Evolutionary conservation across 2,329 filamentous ascomycete species (phyloP).

Genomic region (Claviceps fusiformis): DNA sequence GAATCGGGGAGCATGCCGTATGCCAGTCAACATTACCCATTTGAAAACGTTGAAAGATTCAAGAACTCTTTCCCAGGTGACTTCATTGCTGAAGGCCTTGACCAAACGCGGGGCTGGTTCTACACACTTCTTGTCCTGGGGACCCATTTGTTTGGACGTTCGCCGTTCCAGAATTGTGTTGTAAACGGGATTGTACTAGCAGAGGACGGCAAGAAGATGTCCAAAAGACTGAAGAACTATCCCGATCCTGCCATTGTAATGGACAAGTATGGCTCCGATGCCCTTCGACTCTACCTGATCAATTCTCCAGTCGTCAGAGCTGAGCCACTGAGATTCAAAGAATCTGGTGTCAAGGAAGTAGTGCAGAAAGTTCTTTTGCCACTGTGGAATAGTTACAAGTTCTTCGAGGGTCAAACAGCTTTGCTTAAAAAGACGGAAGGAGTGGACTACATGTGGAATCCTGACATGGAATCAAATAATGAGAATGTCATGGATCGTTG

Average conservation of each 20-base stretch:
- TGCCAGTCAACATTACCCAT: slow-evolving; percentile 80
- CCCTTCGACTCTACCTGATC: slow-evolving; percentile 87
- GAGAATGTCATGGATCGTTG: slow-evolving; percentile 92
- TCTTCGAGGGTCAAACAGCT: slow-evolving; percentile 80
- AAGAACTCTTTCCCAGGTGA: slow-evolving; percentile 75
- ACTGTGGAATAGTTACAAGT: slow-evolving; percentile 94
- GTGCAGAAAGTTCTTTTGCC: slow-evolving; percentile 83
- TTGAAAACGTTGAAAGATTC: slow-evolving; percentile 74
- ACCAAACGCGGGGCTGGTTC: slow-evolving; percentile 95
- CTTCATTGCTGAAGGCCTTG: slow-evolving; percentile 86
- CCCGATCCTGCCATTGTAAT: slow-evolving; percentile 77
- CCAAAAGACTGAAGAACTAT: slow-evolving; percentile 92
- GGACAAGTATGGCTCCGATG: slow-evolving; percentile 80
- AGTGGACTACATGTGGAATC: slow-evolving; percentile 67
- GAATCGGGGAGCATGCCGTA: slow-evolving; percentile 96
- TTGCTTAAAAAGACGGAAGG: slow-evolving; percentile 76
- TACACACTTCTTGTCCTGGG: slow-evolving; percentile 84
- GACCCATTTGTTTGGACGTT: slow-evolving; percentile 70
- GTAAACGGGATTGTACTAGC: slow-evolving; percentile 90
- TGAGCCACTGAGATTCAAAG: slow-evolving; percentile 83
- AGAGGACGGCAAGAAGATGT: slow-evolving; percentile 98
- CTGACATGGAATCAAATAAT: slow-evolving; percentile 59
- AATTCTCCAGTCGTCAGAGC: slow-evolving; percentile 91
- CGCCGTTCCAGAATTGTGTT: slow-evolving; percentile 92
- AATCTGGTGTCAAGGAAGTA: slow-evolving; percentile 84